Percentiles rank a stretch among this genome's conserved stretches.
Conservation (phyloP, 805 yeast species). For the Candida succiphila region DNA sequence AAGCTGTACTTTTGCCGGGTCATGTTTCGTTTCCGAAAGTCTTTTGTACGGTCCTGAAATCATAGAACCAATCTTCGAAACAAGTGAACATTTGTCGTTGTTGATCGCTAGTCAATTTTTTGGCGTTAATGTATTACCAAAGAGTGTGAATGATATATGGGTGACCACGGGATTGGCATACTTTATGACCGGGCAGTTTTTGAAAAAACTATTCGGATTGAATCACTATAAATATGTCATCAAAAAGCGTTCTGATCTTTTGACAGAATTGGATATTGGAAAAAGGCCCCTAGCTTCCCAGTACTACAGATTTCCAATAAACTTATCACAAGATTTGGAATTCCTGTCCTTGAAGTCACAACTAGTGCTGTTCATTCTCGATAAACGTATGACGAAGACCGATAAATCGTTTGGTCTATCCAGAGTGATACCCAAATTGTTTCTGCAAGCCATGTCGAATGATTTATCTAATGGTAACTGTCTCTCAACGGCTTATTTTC, state of each 20-base stretch:
- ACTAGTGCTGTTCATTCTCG: constrained; percentile 71
- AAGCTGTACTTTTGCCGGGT: constrained; percentile 64
- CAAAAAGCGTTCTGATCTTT: constrained; percentile 50
- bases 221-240: constrained; percentile 74
- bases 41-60: constrained; percentile 62
- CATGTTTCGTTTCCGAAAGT: constrained; percentile 50
- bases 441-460: constrained; percentile 92
- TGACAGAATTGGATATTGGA: constrained; percentile 69
- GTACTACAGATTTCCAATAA: constrained; percentile 53
- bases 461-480: constrained; percentile 71
- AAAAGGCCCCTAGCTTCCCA: constrained; percentile 77
- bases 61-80: constrained; percentile 68
- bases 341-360: constrained; percentile 80
- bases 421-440: constrained; percentile 83
- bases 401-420: constrained; percentile 89
- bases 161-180: constrained; percentile 76
- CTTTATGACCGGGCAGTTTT: constrained; percentile 70
- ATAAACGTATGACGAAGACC: constrained; percentile 90
- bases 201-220: constrained; percentile 64
- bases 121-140: constrained; percentile 83
- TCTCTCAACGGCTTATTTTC: constrained; percentile 76
- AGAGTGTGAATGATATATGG: constrained; percentile 76
- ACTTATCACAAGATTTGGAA: constrained; percentile 42
- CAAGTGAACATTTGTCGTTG: constrained; percentile 58
- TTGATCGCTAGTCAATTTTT: constrained; percentile 87